Percentiles rank a stretch among this genome's conserved stretches.
Conservation (phyloP, 1,284 basidiomycete genomes). For the Chalciporus sp. region DNA sequence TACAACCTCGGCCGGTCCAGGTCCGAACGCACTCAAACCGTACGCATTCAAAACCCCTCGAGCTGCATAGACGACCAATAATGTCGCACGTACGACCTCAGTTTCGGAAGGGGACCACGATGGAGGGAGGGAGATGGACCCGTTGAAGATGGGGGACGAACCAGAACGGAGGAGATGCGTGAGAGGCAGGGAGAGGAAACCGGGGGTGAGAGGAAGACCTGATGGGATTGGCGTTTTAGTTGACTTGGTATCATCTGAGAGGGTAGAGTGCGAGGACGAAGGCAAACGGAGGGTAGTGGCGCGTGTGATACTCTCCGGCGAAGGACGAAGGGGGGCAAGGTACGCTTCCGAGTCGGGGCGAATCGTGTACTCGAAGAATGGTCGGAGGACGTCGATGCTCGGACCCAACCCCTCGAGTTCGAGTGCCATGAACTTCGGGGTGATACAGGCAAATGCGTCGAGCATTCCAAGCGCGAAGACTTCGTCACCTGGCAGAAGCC, state of each 20-base stretch:
- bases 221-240: neutral
- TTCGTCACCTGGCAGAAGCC: conserved; percentile 71
- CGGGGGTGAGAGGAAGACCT: conserved; percentile 67
- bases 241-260: neutral
- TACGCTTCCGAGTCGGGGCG: conserved; percentile 34
- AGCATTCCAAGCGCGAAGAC: conserved; percentile 32
- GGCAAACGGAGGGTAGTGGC: conserved; percentile 60
- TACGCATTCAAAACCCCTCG: conserved; percentile 46
- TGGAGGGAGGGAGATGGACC: conserved; percentile 54
- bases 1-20: conserved; percentile 57
- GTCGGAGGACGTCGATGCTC: conserved; percentile 45
- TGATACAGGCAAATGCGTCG: conserved; percentile 20
- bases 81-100: conserved; percentile 71
- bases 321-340: conserved; percentile 50
- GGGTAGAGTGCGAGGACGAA: neutral
- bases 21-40: conserved; percentile 40
- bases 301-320: conserved; percentile 53
- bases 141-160: conserved; percentile 70
- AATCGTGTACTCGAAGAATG: conserved; percentile 58
- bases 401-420: conserved; percentile 15
- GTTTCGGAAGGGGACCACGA: conserved; percentile 83
- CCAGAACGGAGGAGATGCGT: conserved; percentile 84
- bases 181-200: conserved; percentile 78
- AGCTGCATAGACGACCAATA: conserved; percentile 56
- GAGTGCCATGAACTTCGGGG: conserved; percentile 17